Percentiles rank a stretch among this genome's conserved stretches.
phyloP scores from a whole-genome alignment of 768 basidiomycete genomes.

The Rhodotorula babjevae region DNA sequence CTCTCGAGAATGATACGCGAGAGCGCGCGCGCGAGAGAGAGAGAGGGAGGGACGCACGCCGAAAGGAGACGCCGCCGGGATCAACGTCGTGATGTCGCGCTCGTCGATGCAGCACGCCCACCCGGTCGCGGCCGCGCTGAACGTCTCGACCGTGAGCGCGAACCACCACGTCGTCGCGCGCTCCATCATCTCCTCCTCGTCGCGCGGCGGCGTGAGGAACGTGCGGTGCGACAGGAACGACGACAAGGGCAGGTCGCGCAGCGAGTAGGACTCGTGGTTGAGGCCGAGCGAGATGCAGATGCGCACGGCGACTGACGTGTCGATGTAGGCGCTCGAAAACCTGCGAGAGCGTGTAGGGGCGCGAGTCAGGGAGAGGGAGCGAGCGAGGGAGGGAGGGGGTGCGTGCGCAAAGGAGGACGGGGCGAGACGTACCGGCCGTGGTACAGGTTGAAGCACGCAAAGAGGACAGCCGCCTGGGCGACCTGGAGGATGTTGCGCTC shows the following conservation, averaged over 20 bases:
- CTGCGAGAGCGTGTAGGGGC: neutral
- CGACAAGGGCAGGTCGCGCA: neutral
- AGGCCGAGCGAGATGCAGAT: conserved; percentile 12
- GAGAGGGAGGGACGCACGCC: neutral
- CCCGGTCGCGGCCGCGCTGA: neutral
- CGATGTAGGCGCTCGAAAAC: conserved; percentile 5
- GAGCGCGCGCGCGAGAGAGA: neutral
- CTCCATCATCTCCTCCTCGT: neutral
- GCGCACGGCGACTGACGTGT: conserved; percentile 1
- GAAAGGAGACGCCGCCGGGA: neutral
- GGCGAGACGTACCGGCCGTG: conserved; percentile 1
- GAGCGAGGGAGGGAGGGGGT: too few species aligned
- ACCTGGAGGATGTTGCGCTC: conserved; percentile 1
- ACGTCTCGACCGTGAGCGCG: neutral
- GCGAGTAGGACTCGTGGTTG: neutral
- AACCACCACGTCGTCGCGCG: neutral
- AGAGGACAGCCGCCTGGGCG: conserved; percentile 10
- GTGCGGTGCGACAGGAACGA: neutral
- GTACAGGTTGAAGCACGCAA: neutral
- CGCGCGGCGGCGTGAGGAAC: neutral
- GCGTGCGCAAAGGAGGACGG: too few species aligned
- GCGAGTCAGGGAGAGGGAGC: neutral
- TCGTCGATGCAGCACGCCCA: conserved; percentile 18
- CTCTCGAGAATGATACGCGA: too few species aligned
- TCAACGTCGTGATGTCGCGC: conserved; percentile 6